A percentile compares a stretch with the other conserved stretches of the same genome.
Conservation (phyloP, 108 stramenopile species). For the Nitzschia palea region DNA sequence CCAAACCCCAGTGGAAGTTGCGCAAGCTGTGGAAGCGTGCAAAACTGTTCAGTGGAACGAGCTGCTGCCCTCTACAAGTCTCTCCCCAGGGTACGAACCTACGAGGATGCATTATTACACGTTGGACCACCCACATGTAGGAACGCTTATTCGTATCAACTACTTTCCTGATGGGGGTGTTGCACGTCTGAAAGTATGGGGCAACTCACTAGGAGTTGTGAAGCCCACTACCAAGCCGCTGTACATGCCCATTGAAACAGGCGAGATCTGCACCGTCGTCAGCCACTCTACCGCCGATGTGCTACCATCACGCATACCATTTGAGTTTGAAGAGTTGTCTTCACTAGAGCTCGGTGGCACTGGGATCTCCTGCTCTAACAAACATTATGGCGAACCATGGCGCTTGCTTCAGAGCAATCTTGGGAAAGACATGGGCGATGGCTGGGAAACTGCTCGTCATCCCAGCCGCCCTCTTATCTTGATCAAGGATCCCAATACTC, state of each 20-base stretch:
- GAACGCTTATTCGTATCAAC: constrained; percentile 69
- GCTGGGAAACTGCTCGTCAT: constrained; percentile 94
- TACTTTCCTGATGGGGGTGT: constrained; percentile 94
- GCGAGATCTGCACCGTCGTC: constrained; percentile 35
- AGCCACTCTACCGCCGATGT: constrained; percentile 35
- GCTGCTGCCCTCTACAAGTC: constrained; percentile 59
- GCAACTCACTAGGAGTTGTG: constrained; percentile 10
- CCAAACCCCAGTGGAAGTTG: constrained; percentile 47
- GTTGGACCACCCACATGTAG: constrained; percentile 20
- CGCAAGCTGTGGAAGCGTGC: constrained; percentile 53
- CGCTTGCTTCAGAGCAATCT: constrained; percentile 68
- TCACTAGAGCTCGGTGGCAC: constrained; percentile 48
- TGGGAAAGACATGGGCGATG: constrained; percentile 90
- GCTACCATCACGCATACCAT: constrained; percentile 31
- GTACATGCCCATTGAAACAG: constrained; percentile 45
- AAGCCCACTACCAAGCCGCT: constrained; percentile 18
- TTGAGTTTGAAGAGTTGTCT: constrained; percentile 61
- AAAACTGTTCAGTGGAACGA: constrained; percentile 46
- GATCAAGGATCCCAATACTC: constrained; percentile 51
- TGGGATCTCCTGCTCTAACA: constrained; percentile 81
- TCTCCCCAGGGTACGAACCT: constrained; percentile 78
- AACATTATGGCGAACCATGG: constrained; percentile 90
- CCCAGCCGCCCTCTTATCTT: constrained; percentile 73
- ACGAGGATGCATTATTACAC: constrained; percentile 72
- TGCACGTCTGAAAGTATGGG: constrained; percentile 77